Conservation (phyloP, 2,329 filamentous ascomycete genomes). For the Emergomyces orientalis region DNA sequence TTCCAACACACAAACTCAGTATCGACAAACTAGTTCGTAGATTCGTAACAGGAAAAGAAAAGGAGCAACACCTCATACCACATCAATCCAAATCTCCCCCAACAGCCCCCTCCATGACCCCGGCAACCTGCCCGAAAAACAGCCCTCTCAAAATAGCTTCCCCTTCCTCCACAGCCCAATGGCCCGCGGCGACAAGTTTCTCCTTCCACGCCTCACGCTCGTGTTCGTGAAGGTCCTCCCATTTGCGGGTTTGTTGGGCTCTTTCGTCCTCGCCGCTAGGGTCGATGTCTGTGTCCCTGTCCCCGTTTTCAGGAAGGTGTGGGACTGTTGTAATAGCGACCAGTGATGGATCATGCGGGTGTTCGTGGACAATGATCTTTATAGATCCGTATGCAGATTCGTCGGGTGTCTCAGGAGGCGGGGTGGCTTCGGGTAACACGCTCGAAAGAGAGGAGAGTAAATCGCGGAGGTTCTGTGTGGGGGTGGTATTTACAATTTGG, state of each 20-base stretch:
- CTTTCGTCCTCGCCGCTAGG: background rate
- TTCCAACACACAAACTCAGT: background rate
- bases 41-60: background rate
- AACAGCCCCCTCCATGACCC: constrained; percentile 42
- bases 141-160: constrained; percentile 68
- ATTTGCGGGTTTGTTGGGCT: constrained; percentile 34
- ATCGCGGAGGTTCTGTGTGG: constrained; percentile 20
- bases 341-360: constrained; percentile 3
- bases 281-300: background rate
- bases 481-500: constrained; percentile 5
- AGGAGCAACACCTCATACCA: background rate
- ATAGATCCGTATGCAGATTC: constrained; percentile 4
- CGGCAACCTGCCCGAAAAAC: constrained; percentile 64
- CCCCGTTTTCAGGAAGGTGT: background rate
- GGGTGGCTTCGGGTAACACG: constrained; percentile 18
- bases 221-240: constrained; percentile 58
- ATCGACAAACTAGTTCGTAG: background rate
- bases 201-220: constrained; percentile 62
- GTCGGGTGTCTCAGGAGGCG: constrained; percentile 20
- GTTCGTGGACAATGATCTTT: constrained; percentile 13
- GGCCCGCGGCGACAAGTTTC: constrained; percentile 58
- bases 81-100: background rate
- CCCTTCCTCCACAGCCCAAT: constrained; percentile 71
- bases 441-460: constrained; percentile 22
- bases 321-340: constrained; percentile 5